Base-by-base conservation (phyloP, 345 rosid genomes). In the Citrus australasica region DNA sequence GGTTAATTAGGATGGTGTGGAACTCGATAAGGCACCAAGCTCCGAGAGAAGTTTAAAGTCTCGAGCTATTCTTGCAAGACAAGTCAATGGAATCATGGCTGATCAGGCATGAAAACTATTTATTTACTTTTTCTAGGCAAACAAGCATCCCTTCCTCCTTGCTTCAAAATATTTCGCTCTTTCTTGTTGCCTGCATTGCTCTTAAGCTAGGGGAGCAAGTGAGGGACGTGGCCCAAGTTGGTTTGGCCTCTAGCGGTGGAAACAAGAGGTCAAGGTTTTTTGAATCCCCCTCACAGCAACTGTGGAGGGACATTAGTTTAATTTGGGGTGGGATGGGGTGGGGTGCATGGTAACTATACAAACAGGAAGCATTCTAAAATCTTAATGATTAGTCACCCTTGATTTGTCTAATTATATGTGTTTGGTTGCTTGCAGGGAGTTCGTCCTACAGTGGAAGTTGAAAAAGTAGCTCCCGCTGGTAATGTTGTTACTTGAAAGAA, bases 21-120 rank as follows among this genome's bases (percentile, higher is more conserved):
- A 97, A 78, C 75, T 81, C 88, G 99, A 97, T 79, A 94, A 89
- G 86, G 92, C 87, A 67, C 87, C 92, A 19, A 55, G 84, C 78
- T 91, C 97, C 66, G 96, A 90, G 76, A 93, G 92, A 83, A 84
- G 78, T 40, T 40, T 82, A 42, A 94, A 94, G 76, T 85, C 96
- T 79, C 84, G 97, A 76, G 91, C 89, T 37, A 88, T 94, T 86
- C 92, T 97, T 79, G 94, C 93, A 28, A 88, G 98, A 85, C 98
- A 89, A 85, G 90, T 82, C 67, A 94, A 91, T 87, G 99, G 98
- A 80, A 86, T 90, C 60, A 79, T 90, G 80, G 76, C 96, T 71
- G 99, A 97, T 83, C 97, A 94, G 93, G 99, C 86, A 84, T 79
- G 93, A 9, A 78, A 67, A 68, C 19, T 67, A 77, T 59, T 75